Percentiles rank a stretch among this genome's conserved stretches.
Evolutionary conservation across 2,329 filamentous ascomycete genomes (phyloP).

Genomic region (Cercospora sojina): DNA sequence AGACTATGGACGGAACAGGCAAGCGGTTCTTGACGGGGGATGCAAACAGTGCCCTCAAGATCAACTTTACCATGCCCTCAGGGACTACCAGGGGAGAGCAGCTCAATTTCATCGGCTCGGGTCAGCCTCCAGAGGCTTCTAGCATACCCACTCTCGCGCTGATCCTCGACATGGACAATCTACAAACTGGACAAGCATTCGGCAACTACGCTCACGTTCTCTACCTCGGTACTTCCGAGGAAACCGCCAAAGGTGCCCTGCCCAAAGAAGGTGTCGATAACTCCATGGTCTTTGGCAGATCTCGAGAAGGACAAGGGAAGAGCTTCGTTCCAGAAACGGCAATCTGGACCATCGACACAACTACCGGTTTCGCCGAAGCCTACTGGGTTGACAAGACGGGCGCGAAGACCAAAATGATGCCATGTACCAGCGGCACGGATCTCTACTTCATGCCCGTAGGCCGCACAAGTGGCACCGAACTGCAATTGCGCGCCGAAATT

Average conservation of each 20-base stretch:
- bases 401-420: neutral
- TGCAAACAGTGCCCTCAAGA: neutral
- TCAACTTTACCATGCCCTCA: neutral
- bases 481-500: neutral
- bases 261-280: neutral
- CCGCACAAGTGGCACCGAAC: neutral
- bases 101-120: neutral
- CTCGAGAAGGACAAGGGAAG: neutral
- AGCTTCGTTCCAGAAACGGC: neutral
- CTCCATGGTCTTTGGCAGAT: neutral
- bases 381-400: constrained; percentile 1
- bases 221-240: neutral
- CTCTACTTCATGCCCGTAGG: neutral
- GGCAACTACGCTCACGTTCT: neutral
- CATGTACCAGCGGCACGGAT: neutral
- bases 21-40: neutral
- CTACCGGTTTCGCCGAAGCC: neutral
- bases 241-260: neutral
- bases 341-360: neutral
- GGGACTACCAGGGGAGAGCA: neutral
- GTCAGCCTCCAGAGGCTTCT: neutral
- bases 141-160: neutral
- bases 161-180: neutral
- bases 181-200: neutral
- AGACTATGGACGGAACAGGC: neutral